Evolutionary conservation across 768 basidiomycete species (phyloP).

Genomic region (Termitomyces sp.): DNA sequence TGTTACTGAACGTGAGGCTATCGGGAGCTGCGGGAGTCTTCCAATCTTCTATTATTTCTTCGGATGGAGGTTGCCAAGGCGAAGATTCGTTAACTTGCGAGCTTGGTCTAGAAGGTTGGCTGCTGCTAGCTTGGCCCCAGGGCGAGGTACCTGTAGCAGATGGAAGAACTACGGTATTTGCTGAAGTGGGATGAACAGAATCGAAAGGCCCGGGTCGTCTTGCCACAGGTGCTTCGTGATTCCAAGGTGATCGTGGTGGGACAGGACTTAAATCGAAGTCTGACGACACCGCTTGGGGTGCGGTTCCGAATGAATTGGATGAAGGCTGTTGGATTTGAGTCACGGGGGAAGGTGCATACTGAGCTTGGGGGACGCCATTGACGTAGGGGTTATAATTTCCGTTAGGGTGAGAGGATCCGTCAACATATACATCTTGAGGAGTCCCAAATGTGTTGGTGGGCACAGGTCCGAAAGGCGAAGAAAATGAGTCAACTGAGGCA

Average conservation of each 20-base stretch:
- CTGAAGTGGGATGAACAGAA: slow-evolving; percentile 31
- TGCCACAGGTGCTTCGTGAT: slow-evolving; percentile 18
- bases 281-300: slow-evolving; percentile 13
- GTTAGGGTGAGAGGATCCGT: slow-evolving; percentile 4
- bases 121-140: slow-evolving; percentile 27
- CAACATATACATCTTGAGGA: slow-evolving; percentile 9
- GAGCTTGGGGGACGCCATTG: slow-evolving; percentile 11
- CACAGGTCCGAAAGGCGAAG: slow-evolving; percentile 13
- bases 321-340: slow-evolving; percentile 7
- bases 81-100: slow-evolving; percentile 37
- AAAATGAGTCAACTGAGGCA: slow-evolving; percentile 7
- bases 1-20: slow-evolving; percentile 51
- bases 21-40: slow-evolving; percentile 32
- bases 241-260: slow-evolving; percentile 32
- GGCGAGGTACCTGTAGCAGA: slow-evolving; percentile 25
- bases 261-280: slow-evolving; percentile 13
- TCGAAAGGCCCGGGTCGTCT: slow-evolving; percentile 40
- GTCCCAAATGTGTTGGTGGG: slow-evolving; percentile 7
- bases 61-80: slow-evolving; percentile 49
- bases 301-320: slow-evolving; percentile 8
- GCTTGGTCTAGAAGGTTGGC: slow-evolving; percentile 18
- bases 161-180: slow-evolving; percentile 26
- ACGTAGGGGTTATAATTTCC: slow-evolving; percentile 6
- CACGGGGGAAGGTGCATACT: slow-evolving; percentile 11
- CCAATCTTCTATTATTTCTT: slow-evolving; percentile 46